Conservation (phyloP, 2,329 filamentous ascomycete species). For the Clarireedia monteithiana region DNA sequence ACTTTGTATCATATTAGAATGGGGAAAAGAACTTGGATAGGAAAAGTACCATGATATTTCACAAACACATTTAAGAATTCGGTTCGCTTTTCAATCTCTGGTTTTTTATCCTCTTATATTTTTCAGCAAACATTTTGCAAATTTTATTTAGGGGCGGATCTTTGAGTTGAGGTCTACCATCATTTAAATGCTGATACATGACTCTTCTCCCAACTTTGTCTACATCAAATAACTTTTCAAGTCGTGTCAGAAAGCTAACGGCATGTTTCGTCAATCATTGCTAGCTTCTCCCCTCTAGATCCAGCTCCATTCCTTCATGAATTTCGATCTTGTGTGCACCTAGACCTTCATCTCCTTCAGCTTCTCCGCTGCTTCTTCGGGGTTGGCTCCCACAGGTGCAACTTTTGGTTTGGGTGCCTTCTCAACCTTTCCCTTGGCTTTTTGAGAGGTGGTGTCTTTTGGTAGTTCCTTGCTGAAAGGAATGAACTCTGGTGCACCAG, state of each 20-base stretch:
- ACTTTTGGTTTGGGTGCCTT: constrained; percentile 26
- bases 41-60: background rate
- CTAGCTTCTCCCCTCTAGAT: background rate
- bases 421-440: constrained; percentile 35
- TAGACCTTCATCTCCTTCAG: constrained; percentile 30
- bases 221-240: background rate
- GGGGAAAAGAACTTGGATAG: background rate
- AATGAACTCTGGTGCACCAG: constrained; percentile 81
- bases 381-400: constrained; percentile 16
- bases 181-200: background rate
- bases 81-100: background rate
- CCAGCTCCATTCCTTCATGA: no score
- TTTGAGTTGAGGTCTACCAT: background rate
- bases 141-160: background rate
- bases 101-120: background rate
- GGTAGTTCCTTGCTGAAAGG: constrained; percentile 80
- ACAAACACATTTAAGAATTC: no score
- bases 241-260: background rate
- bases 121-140: background rate
- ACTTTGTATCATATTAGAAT: background rate
- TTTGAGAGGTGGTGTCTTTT: constrained; percentile 61
- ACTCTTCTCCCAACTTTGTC: background rate
- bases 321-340: background rate
- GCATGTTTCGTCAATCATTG: background rate
- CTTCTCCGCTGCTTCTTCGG: constrained; percentile 30